Evolutionary conservation across 257 asterid genomes (phyloP), one percentile per base, ranked within the genome.

Genomic region (Gentiana straminea): DNA sequence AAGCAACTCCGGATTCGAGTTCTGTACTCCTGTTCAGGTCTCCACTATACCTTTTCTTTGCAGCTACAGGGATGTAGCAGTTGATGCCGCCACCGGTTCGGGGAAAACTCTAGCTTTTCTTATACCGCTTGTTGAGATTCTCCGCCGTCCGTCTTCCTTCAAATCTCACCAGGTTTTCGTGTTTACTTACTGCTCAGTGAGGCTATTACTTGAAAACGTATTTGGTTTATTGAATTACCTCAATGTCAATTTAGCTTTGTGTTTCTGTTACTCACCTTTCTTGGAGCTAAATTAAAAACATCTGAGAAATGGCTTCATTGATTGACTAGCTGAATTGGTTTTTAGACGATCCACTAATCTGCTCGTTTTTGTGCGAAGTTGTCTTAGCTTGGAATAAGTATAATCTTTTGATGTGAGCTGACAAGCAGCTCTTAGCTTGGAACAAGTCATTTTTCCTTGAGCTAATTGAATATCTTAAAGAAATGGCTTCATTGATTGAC

Each of bases 1-100:
- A 35, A 65, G 68, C 5, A 49, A 41, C 0, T 75, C 76, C 48
- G 94, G 88, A 7, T 91, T 91, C 68, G 86, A 83, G 39, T 91
- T 76, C 81, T 91, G 95, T 62, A 87, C 98, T 0, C 98, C 98
- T 15, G 95, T 91, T 63, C 96, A 91, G 72, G 95, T 93, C 48
- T 83, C 83, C 75, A 87, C 98, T 56, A 84, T 90, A 52, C 98
- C 96, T 45, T 39, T 39, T 39, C 87, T 90, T 24, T 84, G 94
- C 83, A 60, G 62, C 79, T 77, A 77, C 81, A 87, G 83, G 65
- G 98, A 87, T 64, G 96, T 91, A 5, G 70, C 92, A 1, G 96
- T 91, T 2, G 95, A 91, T 66, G 98, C 95, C 66, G 96, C 96
- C 74, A 91, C 95, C 37, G 96, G 98, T 61, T 91, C 98, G 33